phyloP scores from a whole-genome alignment of 2,329 filamentous ascomycete genomes.

The Ascochyta lentis region DNA sequence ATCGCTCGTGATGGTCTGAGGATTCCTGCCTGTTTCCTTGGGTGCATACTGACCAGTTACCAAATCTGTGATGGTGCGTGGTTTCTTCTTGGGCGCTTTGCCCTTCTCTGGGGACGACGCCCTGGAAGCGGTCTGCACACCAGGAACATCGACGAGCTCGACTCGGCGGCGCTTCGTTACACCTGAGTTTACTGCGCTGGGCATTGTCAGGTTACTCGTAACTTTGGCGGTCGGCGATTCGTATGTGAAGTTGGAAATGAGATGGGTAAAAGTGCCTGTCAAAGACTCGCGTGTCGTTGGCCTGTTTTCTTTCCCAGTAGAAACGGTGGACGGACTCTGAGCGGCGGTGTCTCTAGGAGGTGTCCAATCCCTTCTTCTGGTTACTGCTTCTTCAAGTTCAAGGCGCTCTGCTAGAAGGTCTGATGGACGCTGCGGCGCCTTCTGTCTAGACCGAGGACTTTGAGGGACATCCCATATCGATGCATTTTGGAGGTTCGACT shows the following conservation, averaged over 20 bases:
- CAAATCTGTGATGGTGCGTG: slow-evolving; percentile 49
- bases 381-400: slow-evolving; percentile 39
- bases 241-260: slow-evolving; percentile 42
- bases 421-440: slow-evolving; percentile 13
- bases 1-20: slow-evolving; percentile 18
- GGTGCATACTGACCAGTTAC: slow-evolving; percentile 45
- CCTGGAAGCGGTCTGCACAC: slow-evolving; percentile 28
- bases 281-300: slow-evolving; percentile 1
- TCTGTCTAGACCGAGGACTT: slow-evolving; percentile 27
- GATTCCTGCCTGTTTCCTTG: slow-evolving; percentile 15
- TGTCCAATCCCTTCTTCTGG: slow-evolving; percentile 47
- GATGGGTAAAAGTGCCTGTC: slow-evolving; percentile 29
- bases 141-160: slow-evolving; percentile 40
- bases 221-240: slow-evolving; percentile 21
- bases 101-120: slow-evolving; percentile 40
- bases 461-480: slow-evolving; percentile 37
- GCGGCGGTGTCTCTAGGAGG: slow-evolving; percentile 39
- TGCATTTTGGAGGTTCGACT: slow-evolving; percentile 1
- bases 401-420: slow-evolving; percentile 20
- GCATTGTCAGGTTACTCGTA: background rate
- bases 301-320: slow-evolving; percentile 35
- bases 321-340: slow-evolving; percentile 22
- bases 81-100: slow-evolving; percentile 48
- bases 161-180: slow-evolving; percentile 39
- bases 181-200: slow-evolving; percentile 10